phyloP scores from a whole-genome alignment of 768 basidiomycete species.

The Piloderma croceum region DNA sequence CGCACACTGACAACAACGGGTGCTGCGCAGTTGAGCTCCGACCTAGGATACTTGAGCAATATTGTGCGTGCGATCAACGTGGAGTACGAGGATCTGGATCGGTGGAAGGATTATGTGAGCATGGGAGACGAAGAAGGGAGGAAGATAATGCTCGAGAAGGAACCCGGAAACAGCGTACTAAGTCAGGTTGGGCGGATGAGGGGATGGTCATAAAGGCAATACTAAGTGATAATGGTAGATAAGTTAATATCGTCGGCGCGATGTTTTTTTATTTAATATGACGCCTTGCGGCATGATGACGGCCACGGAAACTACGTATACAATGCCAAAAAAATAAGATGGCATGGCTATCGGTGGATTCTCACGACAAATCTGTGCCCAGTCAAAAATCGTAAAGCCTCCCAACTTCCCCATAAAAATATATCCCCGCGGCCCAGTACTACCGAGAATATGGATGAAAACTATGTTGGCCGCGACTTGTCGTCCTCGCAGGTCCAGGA shows the following conservation, averaged over 20 bases:
- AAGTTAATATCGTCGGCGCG: no score
- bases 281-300: no score
- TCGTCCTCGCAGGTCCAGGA: conserved; percentile 44
- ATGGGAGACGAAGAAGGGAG: conserved; percentile 46
- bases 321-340: no score
- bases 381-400: no score
- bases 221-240: no score
- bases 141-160: conserved; percentile 22
- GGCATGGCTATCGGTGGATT: no score
- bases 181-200: conserved; percentile 33
- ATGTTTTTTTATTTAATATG: no score
- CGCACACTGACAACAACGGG: conserved; percentile 56
- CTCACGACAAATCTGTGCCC: no score
- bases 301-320: no score
- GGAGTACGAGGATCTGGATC: conserved; percentile 71
- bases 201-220: no score
- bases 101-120: conserved; percentile 70
- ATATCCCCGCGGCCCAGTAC: conserved; percentile 6
- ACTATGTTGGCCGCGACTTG: conserved; percentile 49
- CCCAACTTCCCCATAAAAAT: no score
- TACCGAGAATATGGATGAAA: conserved; percentile 66
- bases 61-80: conserved; percentile 89
- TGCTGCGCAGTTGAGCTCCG: conserved; percentile 77
- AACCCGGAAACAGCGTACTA: conserved; percentile 28
- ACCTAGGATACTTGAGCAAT: conserved; percentile 85